Conservation (phyloP, 305 asterid species). For the Solanum aculeatissimum region DNA sequence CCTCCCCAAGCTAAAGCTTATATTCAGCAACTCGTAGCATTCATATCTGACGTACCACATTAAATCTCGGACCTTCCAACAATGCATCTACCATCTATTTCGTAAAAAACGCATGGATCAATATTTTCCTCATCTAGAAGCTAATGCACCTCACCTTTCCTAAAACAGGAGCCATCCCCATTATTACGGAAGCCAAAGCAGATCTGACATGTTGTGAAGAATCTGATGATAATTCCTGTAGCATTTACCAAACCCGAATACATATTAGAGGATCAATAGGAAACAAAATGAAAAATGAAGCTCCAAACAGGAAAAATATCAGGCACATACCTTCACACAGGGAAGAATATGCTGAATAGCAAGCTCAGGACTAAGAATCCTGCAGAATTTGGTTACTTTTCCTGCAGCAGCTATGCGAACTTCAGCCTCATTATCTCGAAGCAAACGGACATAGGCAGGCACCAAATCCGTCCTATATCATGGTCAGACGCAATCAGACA, state of each 20-base stretch:
- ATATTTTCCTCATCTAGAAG: background rate
- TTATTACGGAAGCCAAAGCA: constrained; percentile 84
- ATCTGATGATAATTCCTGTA: constrained; percentile 88
- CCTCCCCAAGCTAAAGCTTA: background rate
- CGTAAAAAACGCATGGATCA: background rate
- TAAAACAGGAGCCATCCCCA: constrained; percentile 96
- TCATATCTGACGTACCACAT: background rate
- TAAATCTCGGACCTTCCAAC: background rate
- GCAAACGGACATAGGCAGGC: constrained; percentile 92
- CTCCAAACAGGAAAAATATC: constrained; percentile 2
- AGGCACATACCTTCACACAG: constrained; percentile 66
- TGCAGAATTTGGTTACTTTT: constrained; percentile 80
- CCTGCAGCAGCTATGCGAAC: constrained; percentile 98
- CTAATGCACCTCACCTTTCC: constrained; percentile 50
- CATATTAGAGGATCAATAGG: background rate
- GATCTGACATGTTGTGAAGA: constrained; percentile 97
- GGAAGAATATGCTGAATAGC: constrained; percentile 94
- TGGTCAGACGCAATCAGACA: background rate
- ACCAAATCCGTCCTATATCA: constrained; percentile 70
- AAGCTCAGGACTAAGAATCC: constrained; percentile 77
- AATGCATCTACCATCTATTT: background rate
- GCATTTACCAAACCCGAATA: constrained; percentile 1
- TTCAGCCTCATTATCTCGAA: constrained; percentile 95
- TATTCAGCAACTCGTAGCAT: background rate
- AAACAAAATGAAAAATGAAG: background rate